Evolutionary conservation across 2,329 filamentous ascomycete genomes (phyloP).

Genomic region (Colletotrichum navitas): DNA sequence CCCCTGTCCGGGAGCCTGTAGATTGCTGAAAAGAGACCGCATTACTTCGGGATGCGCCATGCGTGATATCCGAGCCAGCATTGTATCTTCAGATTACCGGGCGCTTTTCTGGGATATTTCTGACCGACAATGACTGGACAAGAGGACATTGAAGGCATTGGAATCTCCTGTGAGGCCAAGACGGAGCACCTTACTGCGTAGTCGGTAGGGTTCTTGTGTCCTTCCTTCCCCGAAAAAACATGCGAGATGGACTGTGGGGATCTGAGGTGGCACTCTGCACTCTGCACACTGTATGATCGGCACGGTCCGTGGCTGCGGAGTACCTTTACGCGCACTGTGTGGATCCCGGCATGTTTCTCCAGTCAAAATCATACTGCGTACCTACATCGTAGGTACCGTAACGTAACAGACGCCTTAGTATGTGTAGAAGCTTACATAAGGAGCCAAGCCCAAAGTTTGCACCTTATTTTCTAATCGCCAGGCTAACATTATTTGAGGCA

Average conservation of each 20-base stretch:
- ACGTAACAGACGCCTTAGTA: too few species aligned
- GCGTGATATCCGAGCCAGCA: neutral
- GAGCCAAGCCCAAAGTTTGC: too few species aligned
- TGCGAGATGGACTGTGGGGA: constrained; percentile 16
- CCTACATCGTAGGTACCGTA: too few species aligned
- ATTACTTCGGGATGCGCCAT: neutral
- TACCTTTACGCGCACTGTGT: neutral
- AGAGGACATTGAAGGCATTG: neutral
- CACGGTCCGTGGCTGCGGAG: too few species aligned
- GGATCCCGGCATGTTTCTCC: neutral
- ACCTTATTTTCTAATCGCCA: too few species aligned
- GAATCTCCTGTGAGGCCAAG: neutral
- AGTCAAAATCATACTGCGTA: neutral
- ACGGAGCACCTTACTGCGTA: neutral
- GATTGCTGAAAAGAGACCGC: neutral
- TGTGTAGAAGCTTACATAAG: neutral
- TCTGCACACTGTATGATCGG: neutral
- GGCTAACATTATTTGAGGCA: too few species aligned
- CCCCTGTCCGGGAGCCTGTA: neutral
- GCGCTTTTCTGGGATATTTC: neutral
- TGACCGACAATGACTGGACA: neutral
- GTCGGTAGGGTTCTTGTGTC: neutral
- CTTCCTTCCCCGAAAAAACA: constrained; percentile 1
- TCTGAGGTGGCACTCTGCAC: constrained; percentile 17
- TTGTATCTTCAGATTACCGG: constrained; percentile 9